These are phyloP conservation scores for Anastatica hierochuntica DNA, from an alignment of 345 rosid species.

Conservation along the genomic window DNA sequence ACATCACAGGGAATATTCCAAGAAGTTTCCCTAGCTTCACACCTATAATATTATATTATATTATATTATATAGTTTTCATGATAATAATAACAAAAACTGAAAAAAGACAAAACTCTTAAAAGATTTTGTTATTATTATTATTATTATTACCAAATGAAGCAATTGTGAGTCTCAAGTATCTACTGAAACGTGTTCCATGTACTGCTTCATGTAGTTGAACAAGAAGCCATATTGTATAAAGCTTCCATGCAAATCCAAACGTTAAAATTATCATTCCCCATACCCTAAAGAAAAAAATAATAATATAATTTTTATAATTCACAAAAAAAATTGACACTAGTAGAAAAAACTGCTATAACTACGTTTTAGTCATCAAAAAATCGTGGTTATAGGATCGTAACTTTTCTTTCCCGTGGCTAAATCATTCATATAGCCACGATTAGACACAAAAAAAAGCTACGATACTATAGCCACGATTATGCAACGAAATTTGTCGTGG, in stretches of 20 bases:
- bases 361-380: too few species aligned
- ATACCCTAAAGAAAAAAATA: slow-evolving; percentile 49
- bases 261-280: slow-evolving; percentile 54
- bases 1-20: slow-evolving; percentile 43
- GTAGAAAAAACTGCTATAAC: too few species aligned
- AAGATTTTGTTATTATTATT: background rate
- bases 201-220: slow-evolving; percentile 72
- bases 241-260: slow-evolving; percentile 73
- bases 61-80: background rate
- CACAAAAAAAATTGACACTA: too few species aligned
- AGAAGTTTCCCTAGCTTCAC: slow-evolving; percentile 38
- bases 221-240: slow-evolving; percentile 56
- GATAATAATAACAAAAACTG: background rate
- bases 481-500: too few species aligned
- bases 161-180: slow-evolving; percentile 50
- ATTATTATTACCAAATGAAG: slow-evolving; percentile 43
- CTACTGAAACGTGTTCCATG: slow-evolving; percentile 54
- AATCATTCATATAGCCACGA: too few species aligned
- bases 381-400: too few species aligned
- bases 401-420: too few species aligned
- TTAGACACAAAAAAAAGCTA: too few species aligned
- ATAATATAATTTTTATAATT: too few species aligned
- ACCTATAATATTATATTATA: slow-evolving; percentile 25
- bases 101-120: too few species aligned
- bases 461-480: too few species aligned